Evolutionary conservation across 139 green algal genomes (phyloP).

Genomic region (Zygnema cylindricum): DNA sequence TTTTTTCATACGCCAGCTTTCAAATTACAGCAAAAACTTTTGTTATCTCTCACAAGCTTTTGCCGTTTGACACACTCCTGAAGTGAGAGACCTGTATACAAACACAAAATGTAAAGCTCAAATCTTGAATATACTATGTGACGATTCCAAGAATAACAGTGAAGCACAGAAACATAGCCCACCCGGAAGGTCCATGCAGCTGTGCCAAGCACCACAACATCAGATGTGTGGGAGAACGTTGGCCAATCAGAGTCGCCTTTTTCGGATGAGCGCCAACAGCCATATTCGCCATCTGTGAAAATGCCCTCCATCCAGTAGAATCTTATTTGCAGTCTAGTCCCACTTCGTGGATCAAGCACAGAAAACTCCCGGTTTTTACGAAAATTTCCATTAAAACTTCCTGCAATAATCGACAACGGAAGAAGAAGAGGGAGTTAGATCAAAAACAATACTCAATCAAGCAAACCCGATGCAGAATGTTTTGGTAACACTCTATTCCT

Average conservation of each 20-base stretch:
- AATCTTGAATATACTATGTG: too few relatives aligned
- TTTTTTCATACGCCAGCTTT: too few relatives aligned
- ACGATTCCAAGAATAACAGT: too few relatives aligned
- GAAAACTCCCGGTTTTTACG: not conserved
- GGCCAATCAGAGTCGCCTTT: not conserved
- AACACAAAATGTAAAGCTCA: too few relatives aligned
- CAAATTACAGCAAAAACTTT: too few relatives aligned
- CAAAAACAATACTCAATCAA: too few relatives aligned
- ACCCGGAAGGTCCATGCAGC: conserved; percentile 15
- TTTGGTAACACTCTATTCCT: too few relatives aligned
- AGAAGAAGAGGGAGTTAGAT: too few relatives aligned
- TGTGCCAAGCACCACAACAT: not conserved
- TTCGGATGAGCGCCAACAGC: not conserved
- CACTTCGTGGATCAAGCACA: not conserved
- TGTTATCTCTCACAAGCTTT: too few relatives aligned
- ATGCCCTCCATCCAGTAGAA: conserved; percentile 43
- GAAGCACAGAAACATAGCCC: not conserved
- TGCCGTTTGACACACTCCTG: too few relatives aligned
- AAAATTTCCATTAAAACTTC: not conserved
- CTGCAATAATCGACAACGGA: not conserved
- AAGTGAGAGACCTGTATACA: too few relatives aligned
- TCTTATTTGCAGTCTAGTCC: not conserved
- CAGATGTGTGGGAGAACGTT: not conserved
- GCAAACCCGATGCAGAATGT: too few relatives aligned
- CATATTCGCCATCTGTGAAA: conserved; percentile 27